Evolutionary conservation across 305 asterid species (phyloP).

Genomic region (Lippia alba): DNA sequence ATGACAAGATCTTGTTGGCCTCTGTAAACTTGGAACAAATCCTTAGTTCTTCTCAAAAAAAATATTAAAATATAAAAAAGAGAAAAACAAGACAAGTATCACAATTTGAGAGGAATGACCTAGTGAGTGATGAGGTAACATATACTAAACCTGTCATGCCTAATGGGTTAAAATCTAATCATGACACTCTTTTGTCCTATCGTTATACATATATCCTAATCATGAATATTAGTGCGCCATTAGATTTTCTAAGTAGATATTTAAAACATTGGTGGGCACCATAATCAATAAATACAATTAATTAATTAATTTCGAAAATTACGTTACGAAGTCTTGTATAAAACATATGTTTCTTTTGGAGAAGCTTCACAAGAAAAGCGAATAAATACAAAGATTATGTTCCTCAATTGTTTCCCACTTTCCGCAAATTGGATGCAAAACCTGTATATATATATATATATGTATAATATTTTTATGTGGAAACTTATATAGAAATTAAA

Average conservation of each 20-base stretch:
- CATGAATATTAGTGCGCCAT: slow-evolving; percentile 2
- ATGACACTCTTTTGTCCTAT: slow-evolving; percentile 8
- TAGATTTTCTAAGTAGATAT: background rate
- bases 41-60: no score
- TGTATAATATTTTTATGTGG: no score
- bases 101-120: no score
- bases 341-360: slow-evolving; percentile 15
- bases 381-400: slow-evolving; percentile 26
- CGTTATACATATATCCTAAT: background rate
- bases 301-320: background rate
- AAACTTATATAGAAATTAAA: no score
- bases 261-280: slow-evolving; percentile 26
- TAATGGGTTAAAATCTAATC: slow-evolving; percentile 29
- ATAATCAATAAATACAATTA: slow-evolving; percentile 6
- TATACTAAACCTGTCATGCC: no score
- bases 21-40: no score
- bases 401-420: slow-evolving; percentile 19
- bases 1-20: no score
- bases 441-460: no score
- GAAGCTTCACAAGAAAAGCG: slow-evolving; percentile 36
- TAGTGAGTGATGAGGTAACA: no score
- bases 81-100: no score
- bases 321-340: no score
- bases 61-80: no score
- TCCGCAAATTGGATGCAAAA: background rate